Evolutionary conservation across 192 early-diverging fungal genomes (phyloP).

Genomic region (Coemansia sp.): DNA sequence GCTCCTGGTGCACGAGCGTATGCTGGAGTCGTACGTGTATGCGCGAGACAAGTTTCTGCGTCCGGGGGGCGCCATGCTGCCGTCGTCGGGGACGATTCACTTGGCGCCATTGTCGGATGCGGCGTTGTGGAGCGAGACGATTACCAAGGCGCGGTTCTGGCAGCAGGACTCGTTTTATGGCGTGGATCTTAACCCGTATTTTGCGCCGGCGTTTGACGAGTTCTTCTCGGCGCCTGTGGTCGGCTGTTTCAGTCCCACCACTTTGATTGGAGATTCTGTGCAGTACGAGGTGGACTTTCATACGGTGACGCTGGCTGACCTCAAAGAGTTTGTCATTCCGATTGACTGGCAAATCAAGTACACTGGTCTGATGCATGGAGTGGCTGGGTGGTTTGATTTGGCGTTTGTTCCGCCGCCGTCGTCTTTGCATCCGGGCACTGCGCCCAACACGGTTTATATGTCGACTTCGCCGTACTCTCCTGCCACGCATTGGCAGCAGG

Average conservation of each 20-base stretch:
- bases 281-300: conserved; percentile 81
- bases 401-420: conserved; percentile 66
- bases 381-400: conserved; percentile 98
- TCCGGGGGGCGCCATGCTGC: conserved; percentile 91
- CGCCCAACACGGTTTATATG: conserved; percentile 70
- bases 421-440: conserved; percentile 30
- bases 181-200: conserved; percentile 87
- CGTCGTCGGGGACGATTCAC: conserved; percentile 86
- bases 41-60: conserved; percentile 87
- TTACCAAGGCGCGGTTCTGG: conserved; percentile 87
- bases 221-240: conserved; percentile 84
- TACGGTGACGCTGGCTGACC: conserved; percentile 73
- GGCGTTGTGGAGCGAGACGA: conserved; percentile 89
- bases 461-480: conserved; percentile 85
- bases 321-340: conserved; percentile 86
- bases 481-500: conserved; percentile 98
- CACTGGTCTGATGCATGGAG: conserved; percentile 92
- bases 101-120: conserved; percentile 84
- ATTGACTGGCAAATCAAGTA: conserved; percentile 80
- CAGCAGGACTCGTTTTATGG: conserved; percentile 91
- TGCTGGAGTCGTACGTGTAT: conserved; percentile 64
- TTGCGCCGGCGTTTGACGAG: conserved; percentile 84
- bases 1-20: conserved; percentile 95
- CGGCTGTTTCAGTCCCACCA: conserved; percentile 86
- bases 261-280: conserved; percentile 68